phyloP scores from a whole-genome alignment of 257 asterid species.

The Solanum pimpinellifolium region DNA sequence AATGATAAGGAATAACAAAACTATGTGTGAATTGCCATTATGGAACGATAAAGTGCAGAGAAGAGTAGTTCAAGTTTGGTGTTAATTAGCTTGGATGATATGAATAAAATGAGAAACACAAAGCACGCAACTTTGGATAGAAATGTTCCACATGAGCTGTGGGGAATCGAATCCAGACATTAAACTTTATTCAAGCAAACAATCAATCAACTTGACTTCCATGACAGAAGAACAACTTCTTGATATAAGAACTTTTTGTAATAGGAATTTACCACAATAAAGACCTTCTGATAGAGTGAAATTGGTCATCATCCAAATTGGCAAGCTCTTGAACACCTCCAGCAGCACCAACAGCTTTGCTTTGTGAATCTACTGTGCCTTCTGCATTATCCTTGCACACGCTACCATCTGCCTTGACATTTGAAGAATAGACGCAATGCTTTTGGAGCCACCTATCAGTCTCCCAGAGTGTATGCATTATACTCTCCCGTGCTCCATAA shows the following conservation, averaged over 20 bases:
- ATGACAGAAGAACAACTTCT: neutral
- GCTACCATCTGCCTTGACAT: slow-evolving; percentile 22
- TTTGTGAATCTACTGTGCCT: slow-evolving; percentile 20
- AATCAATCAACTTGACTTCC: neutral
- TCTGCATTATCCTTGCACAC: slow-evolving; percentile 5
- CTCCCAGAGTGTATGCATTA: slow-evolving; percentile 98
- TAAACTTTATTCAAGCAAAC: neutral
- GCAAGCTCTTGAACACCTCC: slow-evolving; percentile 54
- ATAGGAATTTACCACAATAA: slow-evolving; percentile 47
- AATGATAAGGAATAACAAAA: neutral
- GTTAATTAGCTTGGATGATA: neutral
- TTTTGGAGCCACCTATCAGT: slow-evolving; percentile 92
- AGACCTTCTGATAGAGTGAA: slow-evolving; percentile 34
- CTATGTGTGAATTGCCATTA: neutral
- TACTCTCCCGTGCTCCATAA: slow-evolving; percentile 91
- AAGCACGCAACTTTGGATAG: neutral
- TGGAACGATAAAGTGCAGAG: neutral
- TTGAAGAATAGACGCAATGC: slow-evolving; percentile 41
- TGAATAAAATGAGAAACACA: neutral
- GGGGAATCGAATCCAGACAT: neutral
- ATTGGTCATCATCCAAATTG: slow-evolving; percentile 20
- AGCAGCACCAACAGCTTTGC: slow-evolving; percentile 47
- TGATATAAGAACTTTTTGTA: neutral
- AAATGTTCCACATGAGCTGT: neutral
- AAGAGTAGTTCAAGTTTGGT: neutral